Evolutionary conservation across 768 basidiomycete genomes (phyloP).

Genomic region (Kwoniella europaea): DNA sequence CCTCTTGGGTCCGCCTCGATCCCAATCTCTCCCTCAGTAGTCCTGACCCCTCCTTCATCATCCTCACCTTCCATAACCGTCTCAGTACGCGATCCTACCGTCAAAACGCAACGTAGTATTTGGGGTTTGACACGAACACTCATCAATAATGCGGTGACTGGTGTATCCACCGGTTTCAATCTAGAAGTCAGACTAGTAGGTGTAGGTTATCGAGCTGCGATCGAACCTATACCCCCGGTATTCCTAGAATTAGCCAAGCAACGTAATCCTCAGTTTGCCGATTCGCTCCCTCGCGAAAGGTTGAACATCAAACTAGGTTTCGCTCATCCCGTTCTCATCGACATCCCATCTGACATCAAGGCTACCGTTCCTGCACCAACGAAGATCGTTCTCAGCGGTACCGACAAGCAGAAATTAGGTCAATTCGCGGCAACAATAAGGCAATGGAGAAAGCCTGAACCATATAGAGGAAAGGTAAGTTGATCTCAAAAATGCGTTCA

Average conservation of each 20-base stretch:
- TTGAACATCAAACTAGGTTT: constrained; percentile 92
- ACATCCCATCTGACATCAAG: constrained; percentile 79
- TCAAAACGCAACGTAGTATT: constrained; percentile 80
- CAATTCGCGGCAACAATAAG: constrained; percentile 86
- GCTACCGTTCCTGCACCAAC: constrained; percentile 81
- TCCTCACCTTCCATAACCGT: constrained; percentile 29
- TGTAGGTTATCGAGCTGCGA: constrained; percentile 85
- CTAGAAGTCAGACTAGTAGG: constrained; percentile 87
- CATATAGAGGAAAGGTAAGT: constrained; percentile 95
- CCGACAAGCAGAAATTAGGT: constrained; percentile 84
- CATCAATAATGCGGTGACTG: constrained; percentile 84
- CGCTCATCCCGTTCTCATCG: constrained; percentile 82
- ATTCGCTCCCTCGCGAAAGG: constrained; percentile 59
- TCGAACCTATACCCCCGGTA: constrained; percentile 65
- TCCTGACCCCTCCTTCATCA: constrained; percentile 42
- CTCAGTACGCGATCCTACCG: constrained; percentile 63
- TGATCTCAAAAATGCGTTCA: neutral
- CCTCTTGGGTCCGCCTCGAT: constrained; percentile 66
- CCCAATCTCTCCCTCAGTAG: constrained; percentile 63
- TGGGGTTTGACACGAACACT: constrained; percentile 95
- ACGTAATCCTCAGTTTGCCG: constrained; percentile 58
- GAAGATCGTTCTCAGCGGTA: constrained; percentile 78
- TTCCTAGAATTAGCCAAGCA: constrained; percentile 40
- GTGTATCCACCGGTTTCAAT: constrained; percentile 85
- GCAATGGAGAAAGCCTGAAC: constrained; percentile 85